These are phyloP conservation scores for Rhizopus arrhizus DNA, from an alignment of 371 early-diverging fungal genomes.

Conservation along the genomic window DNA sequence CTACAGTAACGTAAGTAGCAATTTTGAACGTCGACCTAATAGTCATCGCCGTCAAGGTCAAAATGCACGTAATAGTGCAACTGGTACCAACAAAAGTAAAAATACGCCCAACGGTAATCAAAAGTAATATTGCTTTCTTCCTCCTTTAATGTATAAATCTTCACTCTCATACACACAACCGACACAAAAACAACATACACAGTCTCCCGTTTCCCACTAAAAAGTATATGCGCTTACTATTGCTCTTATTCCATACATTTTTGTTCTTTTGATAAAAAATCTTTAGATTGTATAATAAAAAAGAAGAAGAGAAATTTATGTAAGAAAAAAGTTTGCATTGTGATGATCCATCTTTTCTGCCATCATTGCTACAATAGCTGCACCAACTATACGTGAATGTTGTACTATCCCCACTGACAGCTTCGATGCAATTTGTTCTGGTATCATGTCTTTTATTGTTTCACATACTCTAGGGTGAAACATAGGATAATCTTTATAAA, in stretches of 20 bases:
- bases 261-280: no score
- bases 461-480: constrained; percentile 52
- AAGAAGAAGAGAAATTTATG: neutral
- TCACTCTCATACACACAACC: no score
- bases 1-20: neutral
- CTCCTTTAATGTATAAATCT: constrained; percentile 1
- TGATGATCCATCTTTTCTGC: constrained; percentile 39
- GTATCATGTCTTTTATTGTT: constrained; percentile 41
- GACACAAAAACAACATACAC: no score
- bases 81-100: neutral
- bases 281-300: constrained; percentile 4
- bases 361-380: constrained; percentile 58
- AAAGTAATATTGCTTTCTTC: neutral
- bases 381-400: constrained; percentile 52
- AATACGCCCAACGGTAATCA: neutral
- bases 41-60: constrained; percentile 2
- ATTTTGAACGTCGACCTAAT: constrained; percentile 6
- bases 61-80: neutral
- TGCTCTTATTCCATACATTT: no score
- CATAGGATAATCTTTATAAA: constrained; percentile 51
- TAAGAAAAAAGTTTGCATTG: neutral
- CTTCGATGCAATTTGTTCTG: constrained; percentile 41
- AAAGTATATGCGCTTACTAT: no score
- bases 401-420: constrained; percentile 52
- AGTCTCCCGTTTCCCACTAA: no score